Percentiles rank a stretch among this genome's conserved stretches.
phyloP scores from a whole-genome alignment of 225 moss, liverwort and hornwort genomes.

The Sphagnum tenellum region DNA sequence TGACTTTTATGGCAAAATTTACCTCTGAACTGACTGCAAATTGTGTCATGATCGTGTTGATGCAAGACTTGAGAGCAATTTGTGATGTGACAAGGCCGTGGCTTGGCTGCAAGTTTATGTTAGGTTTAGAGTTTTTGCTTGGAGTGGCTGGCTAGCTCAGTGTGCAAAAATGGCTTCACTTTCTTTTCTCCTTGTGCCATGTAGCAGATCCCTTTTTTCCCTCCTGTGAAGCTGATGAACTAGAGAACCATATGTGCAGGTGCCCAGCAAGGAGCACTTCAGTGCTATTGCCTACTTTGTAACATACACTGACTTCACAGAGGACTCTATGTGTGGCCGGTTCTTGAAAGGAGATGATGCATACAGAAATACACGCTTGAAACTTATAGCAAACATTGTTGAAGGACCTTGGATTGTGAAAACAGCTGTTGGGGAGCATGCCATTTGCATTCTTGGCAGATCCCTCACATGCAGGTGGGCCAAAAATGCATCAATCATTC shows the following conservation, averaged over 20 bases:
- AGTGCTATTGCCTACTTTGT: constrained; percentile 62
- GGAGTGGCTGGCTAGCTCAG: no score
- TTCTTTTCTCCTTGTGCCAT: no score
- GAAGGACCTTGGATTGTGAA: constrained; percentile 90
- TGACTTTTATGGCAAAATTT: no score
- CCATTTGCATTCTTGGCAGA: constrained; percentile 81
- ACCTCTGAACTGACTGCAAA: no score
- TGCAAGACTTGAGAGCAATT: no score
- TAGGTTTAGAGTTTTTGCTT: no score
- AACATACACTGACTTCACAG: constrained; percentile 31
- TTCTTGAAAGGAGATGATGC: constrained; percentile 74
- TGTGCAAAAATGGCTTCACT: no score
- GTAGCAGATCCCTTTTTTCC: no score
- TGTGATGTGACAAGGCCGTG: no score
- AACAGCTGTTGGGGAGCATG: constrained; percentile 85
- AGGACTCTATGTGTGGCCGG: constrained; percentile 49
- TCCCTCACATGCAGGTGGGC: constrained; percentile 64
- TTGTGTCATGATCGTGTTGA: no score
- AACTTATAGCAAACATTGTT: constrained; percentile 80
- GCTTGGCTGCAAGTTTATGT: no score
- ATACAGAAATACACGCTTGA: constrained; percentile 59
- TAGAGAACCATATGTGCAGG: constrained; percentile 13
- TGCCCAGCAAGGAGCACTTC: constrained; percentile 72
- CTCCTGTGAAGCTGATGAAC: no score
- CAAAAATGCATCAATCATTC: not conserved